phyloP scores from a whole-genome alignment of 2,329 filamentous ascomycete species.

The Aspergillus novofumigatus region DNA sequence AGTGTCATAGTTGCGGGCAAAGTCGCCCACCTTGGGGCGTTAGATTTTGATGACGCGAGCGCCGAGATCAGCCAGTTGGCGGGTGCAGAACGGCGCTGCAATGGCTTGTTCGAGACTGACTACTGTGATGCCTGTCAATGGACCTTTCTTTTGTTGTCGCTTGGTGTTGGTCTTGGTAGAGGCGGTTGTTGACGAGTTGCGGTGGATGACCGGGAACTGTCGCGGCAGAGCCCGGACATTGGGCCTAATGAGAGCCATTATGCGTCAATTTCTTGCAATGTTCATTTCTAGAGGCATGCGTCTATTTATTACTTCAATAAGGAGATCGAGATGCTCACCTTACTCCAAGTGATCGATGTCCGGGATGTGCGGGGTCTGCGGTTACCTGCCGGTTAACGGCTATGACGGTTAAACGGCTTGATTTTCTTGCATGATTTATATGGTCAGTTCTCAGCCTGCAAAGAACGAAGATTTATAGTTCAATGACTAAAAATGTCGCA shows the following conservation, averaged over 20 bases:
- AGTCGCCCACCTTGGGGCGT: conserved; percentile 50
- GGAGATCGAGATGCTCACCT: background rate
- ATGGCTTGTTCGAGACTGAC: conserved; percentile 54
- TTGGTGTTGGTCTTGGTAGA: background rate
- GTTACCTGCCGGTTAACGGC: conserved; percentile 5
- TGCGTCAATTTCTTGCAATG: background rate
- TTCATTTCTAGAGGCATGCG: background rate
- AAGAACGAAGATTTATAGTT: background rate
- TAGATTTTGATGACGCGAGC: conserved; percentile 55
- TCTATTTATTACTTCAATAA: background rate
- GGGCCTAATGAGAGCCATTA: background rate
- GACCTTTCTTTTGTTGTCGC: conserved; percentile 6
- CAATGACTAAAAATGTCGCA: conserved; percentile 5
- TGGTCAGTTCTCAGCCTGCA: background rate
- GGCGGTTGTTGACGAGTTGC: conserved; percentile 4
- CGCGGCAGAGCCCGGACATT: background rate
- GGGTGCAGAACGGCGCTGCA: conserved; percentile 52
- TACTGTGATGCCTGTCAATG: conserved; percentile 47
- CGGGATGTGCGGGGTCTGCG: background rate
- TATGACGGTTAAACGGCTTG: background rate
- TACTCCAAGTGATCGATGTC: background rate
- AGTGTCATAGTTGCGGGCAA: conserved; percentile 50
- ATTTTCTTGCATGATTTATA: background rate
- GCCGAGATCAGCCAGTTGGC: conserved; percentile 52
- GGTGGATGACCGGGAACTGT: background rate